These are phyloP conservation scores for Chionographis japonica DNA, from an alignment of 106 monocot genomes.

Conservation along the genomic window DNA sequence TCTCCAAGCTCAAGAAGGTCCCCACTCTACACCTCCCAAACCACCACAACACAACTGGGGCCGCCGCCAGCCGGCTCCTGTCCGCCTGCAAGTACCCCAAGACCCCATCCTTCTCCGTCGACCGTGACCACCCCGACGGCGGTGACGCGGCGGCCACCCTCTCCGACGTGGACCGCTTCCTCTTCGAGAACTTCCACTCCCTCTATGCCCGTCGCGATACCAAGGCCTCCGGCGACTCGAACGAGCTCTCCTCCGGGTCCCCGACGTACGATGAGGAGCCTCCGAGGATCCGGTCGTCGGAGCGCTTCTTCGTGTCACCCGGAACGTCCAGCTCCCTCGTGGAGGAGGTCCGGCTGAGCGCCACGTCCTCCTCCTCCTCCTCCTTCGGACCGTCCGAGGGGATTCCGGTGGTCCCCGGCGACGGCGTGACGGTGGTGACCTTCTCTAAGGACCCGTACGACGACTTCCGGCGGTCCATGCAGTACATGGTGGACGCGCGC, in stretches of 20 bases:
- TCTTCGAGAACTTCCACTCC: conserved; percentile 73
- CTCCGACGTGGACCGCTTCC: conserved; percentile 78
- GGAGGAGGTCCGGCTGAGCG: conserved; percentile 5
- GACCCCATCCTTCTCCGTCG: conserved; percentile 53
- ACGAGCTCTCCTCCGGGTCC: neutral
- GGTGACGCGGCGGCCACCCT: conserved; percentile 43
- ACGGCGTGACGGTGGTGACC: conserved; percentile 37
- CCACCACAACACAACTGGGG: neutral
- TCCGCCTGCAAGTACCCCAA: conserved; percentile 83
- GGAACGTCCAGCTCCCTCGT: conserved; percentile 10
- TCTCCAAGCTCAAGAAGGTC: conserved; percentile 54
- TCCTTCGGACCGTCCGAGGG: neutral
- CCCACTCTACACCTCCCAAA: neutral
- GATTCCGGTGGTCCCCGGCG: neutral
- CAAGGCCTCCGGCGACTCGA: neutral
- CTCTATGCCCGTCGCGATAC: conserved; percentile 32
- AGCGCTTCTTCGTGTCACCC: conserved; percentile 33
- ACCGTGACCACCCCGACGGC: neutral
- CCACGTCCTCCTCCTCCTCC: conserved; percentile 3
- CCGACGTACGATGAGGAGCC: neutral
- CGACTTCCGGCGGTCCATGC: conserved; percentile 62
- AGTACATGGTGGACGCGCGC: conserved; percentile 45
- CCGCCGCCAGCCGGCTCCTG: conserved; percentile 32
- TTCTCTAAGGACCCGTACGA: conserved; percentile 59
- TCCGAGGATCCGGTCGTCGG: neutral